These are phyloP conservation scores for Asterella californica DNA, from an alignment of 225 moss, liverwort and hornwort genomes.

Conservation along the genomic window DNA sequence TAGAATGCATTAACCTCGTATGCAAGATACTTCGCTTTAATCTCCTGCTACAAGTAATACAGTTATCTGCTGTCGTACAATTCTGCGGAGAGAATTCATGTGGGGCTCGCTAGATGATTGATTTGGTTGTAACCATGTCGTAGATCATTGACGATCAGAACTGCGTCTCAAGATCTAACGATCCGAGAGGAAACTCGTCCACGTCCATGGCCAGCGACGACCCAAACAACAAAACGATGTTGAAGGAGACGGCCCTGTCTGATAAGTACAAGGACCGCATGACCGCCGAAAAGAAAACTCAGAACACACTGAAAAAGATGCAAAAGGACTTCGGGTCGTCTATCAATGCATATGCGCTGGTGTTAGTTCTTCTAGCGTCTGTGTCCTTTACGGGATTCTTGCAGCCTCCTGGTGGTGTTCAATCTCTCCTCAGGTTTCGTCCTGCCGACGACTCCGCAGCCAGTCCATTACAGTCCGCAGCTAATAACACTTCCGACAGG, in stretches of 20 bases:
- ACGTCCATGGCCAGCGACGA: neutral
- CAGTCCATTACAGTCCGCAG: neutral
- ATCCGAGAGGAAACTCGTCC: neutral
- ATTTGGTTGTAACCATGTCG: neutral
- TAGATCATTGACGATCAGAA: neutral
- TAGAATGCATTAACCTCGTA: no score
- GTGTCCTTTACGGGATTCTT: conserved; percentile 53
- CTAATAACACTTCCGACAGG: neutral
- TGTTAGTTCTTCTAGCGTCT: conserved; percentile 55
- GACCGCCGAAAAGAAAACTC: conserved; percentile 44
- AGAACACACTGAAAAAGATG: conserved; percentile 49
- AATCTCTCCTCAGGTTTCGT: neutral
- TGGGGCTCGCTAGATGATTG: neutral
- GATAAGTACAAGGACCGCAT: conserved; percentile 14
- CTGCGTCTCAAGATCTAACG: neutral
- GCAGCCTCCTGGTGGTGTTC: conserved; percentile 44
- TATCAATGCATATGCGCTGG: conserved; percentile 57
- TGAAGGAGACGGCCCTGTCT: neutral
- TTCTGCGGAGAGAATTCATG: neutral
- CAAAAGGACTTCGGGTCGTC: conserved; percentile 56
- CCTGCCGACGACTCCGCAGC: neutral
- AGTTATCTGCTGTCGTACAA: neutral
- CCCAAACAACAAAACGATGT: no score
- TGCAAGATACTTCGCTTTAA: no score
- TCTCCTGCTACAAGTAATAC: no score